A percentile compares a stretch with the other conserved stretches of the same genome.
phyloP scores from a whole-genome alignment of 2,329 filamentous ascomycete species.

The Seiridium cupressi region DNA sequence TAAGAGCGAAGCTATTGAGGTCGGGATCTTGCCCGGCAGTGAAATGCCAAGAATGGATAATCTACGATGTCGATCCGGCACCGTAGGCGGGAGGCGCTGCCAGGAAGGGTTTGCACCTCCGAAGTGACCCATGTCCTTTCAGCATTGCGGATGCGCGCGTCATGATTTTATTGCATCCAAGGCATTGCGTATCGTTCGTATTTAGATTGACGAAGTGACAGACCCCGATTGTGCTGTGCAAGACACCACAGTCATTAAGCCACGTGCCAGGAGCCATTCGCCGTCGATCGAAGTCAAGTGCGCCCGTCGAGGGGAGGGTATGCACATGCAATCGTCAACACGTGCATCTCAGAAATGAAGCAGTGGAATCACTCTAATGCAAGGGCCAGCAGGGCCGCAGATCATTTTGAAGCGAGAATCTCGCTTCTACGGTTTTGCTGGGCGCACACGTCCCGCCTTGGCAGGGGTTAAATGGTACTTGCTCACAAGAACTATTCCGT shows the following conservation, averaged over 20 bases:
- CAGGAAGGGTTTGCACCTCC: background rate
- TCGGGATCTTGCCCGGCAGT: background rate
- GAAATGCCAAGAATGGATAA: background rate
- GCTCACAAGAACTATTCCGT: no score
- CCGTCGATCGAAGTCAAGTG: no score
- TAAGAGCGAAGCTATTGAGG: background rate
- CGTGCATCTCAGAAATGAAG: no score
- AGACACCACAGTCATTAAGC: background rate
- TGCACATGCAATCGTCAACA: no score
- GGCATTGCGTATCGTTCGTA: background rate
- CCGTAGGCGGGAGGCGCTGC: background rate
- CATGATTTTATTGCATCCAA: background rate
- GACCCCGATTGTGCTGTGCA: background rate
- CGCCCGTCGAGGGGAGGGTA: no score
- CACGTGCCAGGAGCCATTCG: background rate
- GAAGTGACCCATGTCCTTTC: background rate
- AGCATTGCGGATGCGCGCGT: background rate
- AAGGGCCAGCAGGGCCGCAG: no score
- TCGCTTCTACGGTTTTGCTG: no score
- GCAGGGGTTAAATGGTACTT: no score
- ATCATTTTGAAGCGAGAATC: no score
- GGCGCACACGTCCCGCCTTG: no score
- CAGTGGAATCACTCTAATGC: no score
- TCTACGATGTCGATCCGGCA: background rate
- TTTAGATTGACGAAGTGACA: background rate